Evolutionary conservation across 306 rosid genomes (phyloP).

Genomic region (barrel medic (Medicago truncatula)): MtrunA17r5.0-ANR NC_053042.1:46559501-46560000

Average conservation of each 20-base stretch:
- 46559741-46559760: constrained; percentile 30
- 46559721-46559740: constrained; percentile 38
- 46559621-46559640: neutral
- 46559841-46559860: constrained; percentile 46
- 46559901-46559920: constrained; percentile 48
- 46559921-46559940: constrained; percentile 33
- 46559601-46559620: constrained; percentile 14
- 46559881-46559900: constrained; percentile 36
- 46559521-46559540: too few species aligned
- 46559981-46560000: neutral
- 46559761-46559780: constrained; percentile 49
- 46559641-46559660: neutral
- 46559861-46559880: constrained; percentile 40
- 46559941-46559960: neutral
- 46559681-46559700: neutral
- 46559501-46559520: too few species aligned
- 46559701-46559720: neutral
- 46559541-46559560: too few species aligned
- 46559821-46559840: constrained; percentile 39
- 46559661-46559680: neutral
- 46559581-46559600: neutral
- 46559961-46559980: neutral
- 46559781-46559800: constrained; percentile 47
- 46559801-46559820: constrained; percentile 23
- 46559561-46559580: neutral